Conservation (phyloP, 2,329 filamentous ascomycete genomes). For the Coniochaeta hoffmannii region DNA sequence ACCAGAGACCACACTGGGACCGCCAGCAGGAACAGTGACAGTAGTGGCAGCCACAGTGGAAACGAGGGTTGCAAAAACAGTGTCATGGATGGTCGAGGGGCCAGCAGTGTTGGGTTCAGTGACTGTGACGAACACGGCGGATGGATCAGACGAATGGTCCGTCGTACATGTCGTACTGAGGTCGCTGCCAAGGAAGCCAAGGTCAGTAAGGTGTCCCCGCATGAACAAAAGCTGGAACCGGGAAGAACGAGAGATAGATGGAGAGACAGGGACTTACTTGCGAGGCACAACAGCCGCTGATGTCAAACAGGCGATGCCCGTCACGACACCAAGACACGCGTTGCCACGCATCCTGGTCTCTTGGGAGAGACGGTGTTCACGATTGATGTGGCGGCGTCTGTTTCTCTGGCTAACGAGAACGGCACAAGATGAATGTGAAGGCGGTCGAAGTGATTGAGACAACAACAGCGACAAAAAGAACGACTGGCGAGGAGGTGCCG, state of each 20-base stretch:
- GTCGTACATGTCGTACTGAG: conserved; percentile 27
- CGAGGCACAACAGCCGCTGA: conserved; percentile 24
- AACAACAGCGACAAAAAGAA: conserved; percentile 6
- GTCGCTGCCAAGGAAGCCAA: conserved; percentile 8
- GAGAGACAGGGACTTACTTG: conserved; percentile 21
- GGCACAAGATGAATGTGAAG: neutral
- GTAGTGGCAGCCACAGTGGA: conserved; percentile 11
- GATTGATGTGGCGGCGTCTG: neutral
- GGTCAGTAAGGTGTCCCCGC: neutral
- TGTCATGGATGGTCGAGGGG: conserved; percentile 7
- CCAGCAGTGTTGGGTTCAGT: conserved; percentile 21
- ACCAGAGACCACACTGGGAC: conserved; percentile 1
- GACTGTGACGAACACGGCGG: conserved; percentile 42
- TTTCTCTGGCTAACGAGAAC: neutral
- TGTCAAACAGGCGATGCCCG: conserved; percentile 25
- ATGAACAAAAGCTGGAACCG: conserved; percentile 5
- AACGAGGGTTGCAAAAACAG: conserved; percentile 9
- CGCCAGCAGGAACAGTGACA: conserved; percentile 12
- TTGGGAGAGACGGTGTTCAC: neutral
- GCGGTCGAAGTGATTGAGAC: neutral
- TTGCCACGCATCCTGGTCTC: conserved; percentile 29
- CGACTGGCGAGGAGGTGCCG: conserved; percentile 4
- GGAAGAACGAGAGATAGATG: conserved; percentile 5
- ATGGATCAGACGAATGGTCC: conserved; percentile 22
- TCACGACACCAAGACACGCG: conserved; percentile 26